Percentiles rank a stretch among this genome's conserved stretches.
phyloP scores from a whole-genome alignment of 257 asterid genomes.

The Nicotiana benthamiana region DNA sequence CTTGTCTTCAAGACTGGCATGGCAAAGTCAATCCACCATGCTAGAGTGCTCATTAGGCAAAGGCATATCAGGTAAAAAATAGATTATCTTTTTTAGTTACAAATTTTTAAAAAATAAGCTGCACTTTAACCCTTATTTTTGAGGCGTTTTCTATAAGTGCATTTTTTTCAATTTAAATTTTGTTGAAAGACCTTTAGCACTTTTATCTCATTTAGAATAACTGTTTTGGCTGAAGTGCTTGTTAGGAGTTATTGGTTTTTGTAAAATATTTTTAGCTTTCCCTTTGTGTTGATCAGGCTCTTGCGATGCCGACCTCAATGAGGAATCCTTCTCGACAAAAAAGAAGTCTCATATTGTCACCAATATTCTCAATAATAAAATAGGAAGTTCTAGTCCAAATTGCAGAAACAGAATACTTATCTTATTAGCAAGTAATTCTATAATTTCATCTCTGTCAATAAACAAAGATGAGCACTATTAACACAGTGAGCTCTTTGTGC shows the following conservation, averaged over 20 bases:
- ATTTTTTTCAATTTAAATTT: not conserved
- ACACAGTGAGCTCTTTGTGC: not conserved
- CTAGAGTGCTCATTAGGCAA: constrained; percentile 78
- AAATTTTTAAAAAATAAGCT: not conserved
- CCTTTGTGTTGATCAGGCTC: no score
- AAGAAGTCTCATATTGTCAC: not conserved
- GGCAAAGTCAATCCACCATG: constrained; percentile 92
- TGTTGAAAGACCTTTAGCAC: no score
- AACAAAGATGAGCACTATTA: not conserved
- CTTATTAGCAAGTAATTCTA: not conserved
- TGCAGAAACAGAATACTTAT: not conserved
- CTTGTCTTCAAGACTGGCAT: constrained; percentile 83
- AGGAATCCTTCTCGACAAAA: no score
- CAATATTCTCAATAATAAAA: no score
- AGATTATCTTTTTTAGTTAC: not conserved
- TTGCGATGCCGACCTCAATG: no score
- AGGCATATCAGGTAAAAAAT: constrained; percentile 67
- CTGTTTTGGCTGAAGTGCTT: no score
- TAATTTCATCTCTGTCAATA: not conserved
- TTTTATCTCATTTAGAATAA: no score
- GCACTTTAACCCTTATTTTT: not conserved
- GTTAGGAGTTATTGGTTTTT: not conserved
- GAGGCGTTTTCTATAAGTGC: not conserved
- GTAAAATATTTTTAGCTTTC: no score
- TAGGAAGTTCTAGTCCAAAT: no score